Evolutionary conservation across 768 basidiomycete genomes (phyloP).

Genomic region (Tricholoma matsutake): DNA sequence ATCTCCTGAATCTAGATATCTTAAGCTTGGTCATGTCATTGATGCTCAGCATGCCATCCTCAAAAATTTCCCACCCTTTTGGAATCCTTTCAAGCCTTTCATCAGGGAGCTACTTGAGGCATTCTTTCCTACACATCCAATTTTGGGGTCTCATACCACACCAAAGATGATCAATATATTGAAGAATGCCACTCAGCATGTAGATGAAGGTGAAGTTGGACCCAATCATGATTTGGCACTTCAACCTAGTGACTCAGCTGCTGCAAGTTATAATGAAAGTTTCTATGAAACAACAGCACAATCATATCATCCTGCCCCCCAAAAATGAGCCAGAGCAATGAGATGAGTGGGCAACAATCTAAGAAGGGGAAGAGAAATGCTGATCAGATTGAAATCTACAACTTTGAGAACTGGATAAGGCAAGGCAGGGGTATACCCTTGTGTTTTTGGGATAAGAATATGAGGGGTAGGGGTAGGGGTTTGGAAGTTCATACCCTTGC

Average conservation of each 20-base stretch:
- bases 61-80: neutral
- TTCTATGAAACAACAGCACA: neutral
- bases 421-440: no score
- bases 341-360: neutral
- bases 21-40: no score
- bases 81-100: neutral
- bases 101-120: neutral
- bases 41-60: neutral
- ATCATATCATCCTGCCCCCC: neutral
- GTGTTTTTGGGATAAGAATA: no score
- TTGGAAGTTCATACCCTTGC: no score
- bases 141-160: neutral
- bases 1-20: no score
- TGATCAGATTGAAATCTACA: no score
- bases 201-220: neutral
- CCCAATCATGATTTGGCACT: neutral
- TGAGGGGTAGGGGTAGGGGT: no score
- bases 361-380: neutral
- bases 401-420: no score
- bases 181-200: neutral
- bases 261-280: neutral
- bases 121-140: neutral
- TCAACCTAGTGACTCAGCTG: neutral
- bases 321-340: neutral
- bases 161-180: neutral